phyloP scores from a whole-genome alignment of 2,329 filamentous ascomycete species.

The Celoporthe dispersa region DNA sequence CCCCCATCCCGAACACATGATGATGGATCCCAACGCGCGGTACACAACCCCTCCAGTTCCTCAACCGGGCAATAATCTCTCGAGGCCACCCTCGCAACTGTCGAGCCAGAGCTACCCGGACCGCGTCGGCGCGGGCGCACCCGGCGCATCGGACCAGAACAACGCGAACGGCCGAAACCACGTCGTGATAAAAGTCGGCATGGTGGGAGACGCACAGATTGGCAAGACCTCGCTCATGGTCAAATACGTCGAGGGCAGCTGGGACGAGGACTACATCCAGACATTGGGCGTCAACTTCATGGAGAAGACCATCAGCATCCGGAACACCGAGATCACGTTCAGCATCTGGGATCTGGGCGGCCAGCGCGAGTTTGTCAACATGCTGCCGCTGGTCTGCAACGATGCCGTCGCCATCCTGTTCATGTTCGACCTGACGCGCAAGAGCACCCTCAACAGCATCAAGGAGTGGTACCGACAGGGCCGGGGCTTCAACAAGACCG shows the following conservation, averaged over 20 bases:
- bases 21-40: slow-evolving; percentile 46
- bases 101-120: slow-evolving; percentile 51
- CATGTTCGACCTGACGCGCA: slow-evolving; percentile 98
- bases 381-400: slow-evolving; percentile 98
- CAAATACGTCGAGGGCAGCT: slow-evolving; percentile 98
- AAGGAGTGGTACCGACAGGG: slow-evolving; percentile 99
- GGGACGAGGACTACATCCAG: slow-evolving; percentile 99
- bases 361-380: slow-evolving; percentile 99
- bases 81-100: slow-evolving; percentile 60
- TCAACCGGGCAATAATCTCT: slow-evolving; percentile 45
- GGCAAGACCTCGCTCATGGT: slow-evolving; percentile 99
- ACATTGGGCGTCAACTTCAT: slow-evolving; percentile 99
- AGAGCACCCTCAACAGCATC: slow-evolving; percentile 98
- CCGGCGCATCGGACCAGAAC: slow-evolving; percentile 36
- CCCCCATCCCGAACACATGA: slow-evolving; percentile 40
- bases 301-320: slow-evolving; percentile 99
- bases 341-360: slow-evolving; percentile 99
- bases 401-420: slow-evolving; percentile 98
- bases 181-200: slow-evolving; percentile 98
- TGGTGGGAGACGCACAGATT: slow-evolving; percentile 99
- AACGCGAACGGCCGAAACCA: slow-evolving; percentile 60
- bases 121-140: slow-evolving; percentile 44
- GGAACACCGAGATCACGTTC: slow-evolving; percentile 99
- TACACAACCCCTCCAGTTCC: slow-evolving; percentile 54
- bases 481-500: slow-evolving; percentile 98